These are phyloP conservation scores for Lipomyces kockii DNA, from an alignment of 805 yeast genomes.

Conservation along the genomic window DNA sequence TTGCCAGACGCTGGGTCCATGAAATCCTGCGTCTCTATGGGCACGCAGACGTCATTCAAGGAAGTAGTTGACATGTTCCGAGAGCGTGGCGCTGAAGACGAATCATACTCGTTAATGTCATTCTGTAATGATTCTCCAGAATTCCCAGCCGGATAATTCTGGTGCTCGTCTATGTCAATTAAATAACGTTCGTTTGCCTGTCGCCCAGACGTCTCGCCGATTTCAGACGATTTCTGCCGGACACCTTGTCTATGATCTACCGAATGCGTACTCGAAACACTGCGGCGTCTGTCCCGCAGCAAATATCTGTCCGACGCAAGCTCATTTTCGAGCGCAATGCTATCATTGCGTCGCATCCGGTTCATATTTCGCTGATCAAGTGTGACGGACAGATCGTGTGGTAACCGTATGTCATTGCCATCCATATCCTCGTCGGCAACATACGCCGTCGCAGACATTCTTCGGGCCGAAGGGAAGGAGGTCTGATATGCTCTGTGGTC, in stretches of 20 bases:
- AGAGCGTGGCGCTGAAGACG: constrained; percentile 18
- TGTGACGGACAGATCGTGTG: constrained; percentile 5
- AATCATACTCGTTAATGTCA: constrained; percentile 5
- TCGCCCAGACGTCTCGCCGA: constrained; percentile 2
- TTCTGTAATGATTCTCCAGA: constrained; percentile 5
- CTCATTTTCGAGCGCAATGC: constrained; percentile 21
- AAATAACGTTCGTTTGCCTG: constrained; percentile 8
- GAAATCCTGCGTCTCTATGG: constrained; percentile 56
- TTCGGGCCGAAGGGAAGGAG: constrained; percentile 11
- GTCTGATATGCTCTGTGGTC: constrained; percentile 28
- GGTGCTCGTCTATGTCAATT: constrained; percentile 5
- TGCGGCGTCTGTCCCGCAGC: constrained; percentile 9
- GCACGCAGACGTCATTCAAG: constrained; percentile 90
- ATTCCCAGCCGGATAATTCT: background rate
- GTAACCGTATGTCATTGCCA: background rate
- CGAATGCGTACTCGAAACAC: background rate
- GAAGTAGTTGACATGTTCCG: constrained; percentile 53
- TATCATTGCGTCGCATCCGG: constrained; percentile 18
- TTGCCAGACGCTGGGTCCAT: constrained; percentile 35
- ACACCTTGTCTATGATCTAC: background rate
- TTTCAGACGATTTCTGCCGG: background rate
- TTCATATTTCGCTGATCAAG: constrained; percentile 22
- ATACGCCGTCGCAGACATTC: constrained; percentile 12
- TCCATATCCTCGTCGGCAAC: constrained; percentile 16
- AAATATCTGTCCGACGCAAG: background rate